Base-by-base conservation (phyloP, 2,329 filamentous ascomycete genomes). In the Nothopassalora personata region DNA sequence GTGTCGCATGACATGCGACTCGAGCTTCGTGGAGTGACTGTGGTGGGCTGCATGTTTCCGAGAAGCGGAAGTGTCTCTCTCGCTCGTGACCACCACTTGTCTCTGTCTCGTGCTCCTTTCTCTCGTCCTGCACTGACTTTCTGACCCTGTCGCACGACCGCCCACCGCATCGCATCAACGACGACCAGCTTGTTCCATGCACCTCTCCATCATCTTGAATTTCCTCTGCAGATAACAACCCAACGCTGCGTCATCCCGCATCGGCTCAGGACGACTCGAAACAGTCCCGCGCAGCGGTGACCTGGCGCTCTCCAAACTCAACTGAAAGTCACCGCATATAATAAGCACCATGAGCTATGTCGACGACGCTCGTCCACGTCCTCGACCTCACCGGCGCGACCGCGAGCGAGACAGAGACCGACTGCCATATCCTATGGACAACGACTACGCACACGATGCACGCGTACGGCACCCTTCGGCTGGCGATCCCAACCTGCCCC, bases 401-500 rank as follows among this genome's bases (percentile, higher is more conserved):
- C 43, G 34, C 47, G 54, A 36, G 19, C 46, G 39, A 34, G 53
- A 39, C 18, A 46, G 56, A 52, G 54, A 34, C 34, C 39, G 51
- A 50, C 55, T 55, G 27, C 53, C 56, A 31, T 53, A 56, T 49
- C 56, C 59, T 28, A 31, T 19, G n/a, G 13, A 30, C 30, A 19
- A 51, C 49, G 39, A 43, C 39, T 43, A 43, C 39, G 4, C 39
- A n/a, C 39, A 33, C 27, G 53, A 43, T 49, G 39, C 39, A 43
- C 39, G 39, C 13, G 39, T 48, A 52, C 55, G 55, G 27, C 53
- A 52, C 27, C 56, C 60, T 27, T 53, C 59, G 49, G 39, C 39
- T 43, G 28, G 27, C 27, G n/a, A 31, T 19, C 23, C 23, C 15
- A 30, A 51, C 49, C 58, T 71, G 9, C 70, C 70, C 34, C 66